These are phyloP conservation scores for Strobilomyces confusus DNA, from an alignment of 768 basidiomycete genomes.

Conservation along the genomic window DNA sequence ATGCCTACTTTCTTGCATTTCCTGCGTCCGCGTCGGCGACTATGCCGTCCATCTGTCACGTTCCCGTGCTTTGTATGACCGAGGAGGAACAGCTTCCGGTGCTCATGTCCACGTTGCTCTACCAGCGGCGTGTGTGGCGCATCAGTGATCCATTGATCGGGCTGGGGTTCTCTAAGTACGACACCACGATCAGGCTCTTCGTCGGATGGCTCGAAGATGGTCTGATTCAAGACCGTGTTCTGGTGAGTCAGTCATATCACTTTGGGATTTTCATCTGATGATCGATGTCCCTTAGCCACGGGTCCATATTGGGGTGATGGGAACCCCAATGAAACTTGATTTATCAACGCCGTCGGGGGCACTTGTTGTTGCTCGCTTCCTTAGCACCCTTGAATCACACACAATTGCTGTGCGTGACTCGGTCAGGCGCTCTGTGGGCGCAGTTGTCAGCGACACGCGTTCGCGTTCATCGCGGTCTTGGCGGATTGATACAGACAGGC, in stretches of 20 bases:
- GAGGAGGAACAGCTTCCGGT: too few species aligned
- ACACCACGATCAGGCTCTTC: neutral
- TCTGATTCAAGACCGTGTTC: neutral
- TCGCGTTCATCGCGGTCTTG: neutral
- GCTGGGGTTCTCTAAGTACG: conserved; percentile 4
- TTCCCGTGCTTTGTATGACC: neutral
- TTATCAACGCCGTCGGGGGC: conserved; percentile 3
- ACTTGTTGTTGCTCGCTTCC: neutral
- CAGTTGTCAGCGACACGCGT: neutral
- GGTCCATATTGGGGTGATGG: neutral
- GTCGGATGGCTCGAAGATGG: conserved; percentile 6
- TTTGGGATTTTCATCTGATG: neutral
- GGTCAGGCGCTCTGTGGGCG: neutral
- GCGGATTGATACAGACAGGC: conserved; percentile 6
- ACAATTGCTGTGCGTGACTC: neutral
- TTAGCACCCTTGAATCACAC: neutral
- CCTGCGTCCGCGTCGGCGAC: neutral
- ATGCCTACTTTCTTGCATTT: neutral
- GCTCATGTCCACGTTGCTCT: too few species aligned
- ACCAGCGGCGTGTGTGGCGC: neutral
- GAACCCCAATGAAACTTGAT: neutral
- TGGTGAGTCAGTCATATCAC: neutral
- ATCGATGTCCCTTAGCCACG: neutral
- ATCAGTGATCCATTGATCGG: neutral
- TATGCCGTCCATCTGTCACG: neutral